Evolutionary conservation across 129 eudicot species (phyloP), one percentile per base, ranked within the genome.

Genomic region (Escallonia herrerae): DNA sequence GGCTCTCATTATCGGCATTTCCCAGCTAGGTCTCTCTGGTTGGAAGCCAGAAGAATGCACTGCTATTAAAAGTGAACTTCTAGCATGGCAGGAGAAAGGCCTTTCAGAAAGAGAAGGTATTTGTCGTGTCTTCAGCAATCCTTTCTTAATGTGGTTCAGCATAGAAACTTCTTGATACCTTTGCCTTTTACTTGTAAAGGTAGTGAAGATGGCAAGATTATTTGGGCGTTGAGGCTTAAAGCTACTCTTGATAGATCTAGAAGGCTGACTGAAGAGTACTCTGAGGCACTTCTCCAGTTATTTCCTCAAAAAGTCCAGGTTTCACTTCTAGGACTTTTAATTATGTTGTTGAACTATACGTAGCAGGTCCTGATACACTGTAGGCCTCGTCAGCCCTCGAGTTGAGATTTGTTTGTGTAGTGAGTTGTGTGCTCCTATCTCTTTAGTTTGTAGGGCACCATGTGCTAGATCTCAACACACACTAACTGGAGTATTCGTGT

Each of bases 281-380:
- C 98, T 0, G 98, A 88, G 77, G 82, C 96, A 54, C 89, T 93
- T 81, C 91, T 93, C 55, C 84, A 83, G 68, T 79, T 93, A 70
- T 88, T 88, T 72, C 98, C 96, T 43, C 78, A 83, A 41, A 93
- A 85, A 77, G 98, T 88, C 44, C 83, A 85, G 98, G 98, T 93
- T 65, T 56, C 49, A 1, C 42, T 8, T 8, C n/a, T 50, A 11
- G 22, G 53, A 10, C 8, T 4, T 22, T 43, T 33, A 15, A 42
- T 43, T n/a, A 14, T 5, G 11, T 43, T 22, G n/a, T 15, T 63
- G 9, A 41, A 63, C n/a, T 13, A 48, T 44, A n/a, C 33, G 15
- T 54, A 45, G 22, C 8, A 13, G 42, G 43, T 63, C 43, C 67
- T 63, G 54, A 63, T 13, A 45, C 8, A 43, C 42, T 44, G 46